Evolutionary conservation across 352 stramenopile genomes (phyloP).

Genomic region (Phytophthora rubi): DNA sequence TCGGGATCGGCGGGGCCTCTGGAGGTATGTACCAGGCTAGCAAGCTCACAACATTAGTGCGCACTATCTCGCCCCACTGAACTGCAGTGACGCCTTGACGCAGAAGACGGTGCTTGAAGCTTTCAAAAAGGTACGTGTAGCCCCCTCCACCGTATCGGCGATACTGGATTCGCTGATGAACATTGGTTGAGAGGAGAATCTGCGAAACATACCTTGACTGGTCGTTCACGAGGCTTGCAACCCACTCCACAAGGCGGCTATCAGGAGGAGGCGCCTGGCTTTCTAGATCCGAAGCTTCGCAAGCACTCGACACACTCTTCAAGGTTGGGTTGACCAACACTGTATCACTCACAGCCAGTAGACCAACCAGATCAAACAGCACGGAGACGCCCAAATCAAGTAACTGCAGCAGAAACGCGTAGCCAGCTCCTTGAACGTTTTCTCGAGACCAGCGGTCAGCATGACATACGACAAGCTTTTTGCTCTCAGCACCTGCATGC

Average conservation of each 20-base stretch:
- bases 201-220: conserved; percentile 34
- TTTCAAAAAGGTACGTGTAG: conserved; percentile 62
- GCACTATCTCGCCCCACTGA: conserved; percentile 56
- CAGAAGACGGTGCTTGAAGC: conserved; percentile 55
- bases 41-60: conserved; percentile 51
- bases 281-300: neutral
- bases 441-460: conserved; percentile 67
- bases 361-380: conserved; percentile 71
- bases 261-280: conserved; percentile 47
- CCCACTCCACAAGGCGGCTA: conserved; percentile 44
- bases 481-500: conserved; percentile 41
- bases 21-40: conserved; percentile 72
- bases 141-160: conserved; percentile 71
- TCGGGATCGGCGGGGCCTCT: conserved; percentile 57
- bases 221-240: conserved; percentile 41
- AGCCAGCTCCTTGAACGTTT: neutral
- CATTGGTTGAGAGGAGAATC: conserved; percentile 68
- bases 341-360: conserved; percentile 66
- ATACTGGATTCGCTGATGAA: conserved; percentile 76
- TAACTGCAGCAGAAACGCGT: conserved; percentile 51
- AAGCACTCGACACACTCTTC: neutral
- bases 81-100: conserved; percentile 35
- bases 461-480: conserved; percentile 73
- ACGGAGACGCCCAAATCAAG: conserved; percentile 48
- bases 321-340: conserved; percentile 47